Conservation (phyloP, 2,329 filamentous ascomycete species). For the Herpotrichia juniperi region DNA sequence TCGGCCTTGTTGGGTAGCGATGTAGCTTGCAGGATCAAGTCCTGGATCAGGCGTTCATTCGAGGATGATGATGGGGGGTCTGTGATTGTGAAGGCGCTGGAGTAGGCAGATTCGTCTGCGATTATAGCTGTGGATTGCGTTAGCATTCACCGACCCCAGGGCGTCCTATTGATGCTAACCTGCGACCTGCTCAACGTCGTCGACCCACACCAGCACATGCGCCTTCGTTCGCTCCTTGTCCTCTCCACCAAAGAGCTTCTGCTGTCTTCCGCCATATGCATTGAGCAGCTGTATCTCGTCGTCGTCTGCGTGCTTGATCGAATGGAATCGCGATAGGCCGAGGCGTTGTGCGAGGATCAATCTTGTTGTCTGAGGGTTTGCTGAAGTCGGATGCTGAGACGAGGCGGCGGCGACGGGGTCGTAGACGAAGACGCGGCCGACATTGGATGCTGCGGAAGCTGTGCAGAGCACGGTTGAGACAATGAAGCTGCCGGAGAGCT, state of each 20-base stretch:
- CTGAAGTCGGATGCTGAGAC: constrained; percentile 24
- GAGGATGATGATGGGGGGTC: constrained; percentile 37
- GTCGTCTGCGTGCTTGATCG: constrained; percentile 46
- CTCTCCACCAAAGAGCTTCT: constrained; percentile 48
- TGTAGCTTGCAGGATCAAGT: constrained; percentile 44
- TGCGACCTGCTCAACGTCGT: constrained; percentile 44
- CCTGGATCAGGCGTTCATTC: constrained; percentile 43
- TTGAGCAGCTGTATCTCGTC: constrained; percentile 55
- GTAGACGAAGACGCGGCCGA: constrained; percentile 46
- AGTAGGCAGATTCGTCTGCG: constrained; percentile 18
- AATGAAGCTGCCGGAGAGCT: constrained; percentile 48
- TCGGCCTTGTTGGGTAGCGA: constrained; percentile 34
- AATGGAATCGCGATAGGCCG: constrained; percentile 57
- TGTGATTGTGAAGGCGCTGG: constrained; percentile 38
- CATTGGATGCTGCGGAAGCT: constrained; percentile 34
- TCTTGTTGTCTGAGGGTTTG: constrained; percentile 53
- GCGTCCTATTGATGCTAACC: constrained; percentile 27
- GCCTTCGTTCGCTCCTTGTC: constrained; percentile 24
- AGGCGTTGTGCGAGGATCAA: constrained; percentile 58
- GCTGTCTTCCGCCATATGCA: constrained; percentile 48
- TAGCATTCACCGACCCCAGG: constrained; percentile 14
- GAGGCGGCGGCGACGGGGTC: constrained; percentile 25
- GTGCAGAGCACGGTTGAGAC: constrained; percentile 50
- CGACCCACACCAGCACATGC: constrained; percentile 48
- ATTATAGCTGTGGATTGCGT: constrained; percentile 31